Evolutionary conservation across 495 filamentous ascomycete species (phyloP), one percentile per base, ranked within the genome.

Genomic region (Echria macrotheca): DNA sequence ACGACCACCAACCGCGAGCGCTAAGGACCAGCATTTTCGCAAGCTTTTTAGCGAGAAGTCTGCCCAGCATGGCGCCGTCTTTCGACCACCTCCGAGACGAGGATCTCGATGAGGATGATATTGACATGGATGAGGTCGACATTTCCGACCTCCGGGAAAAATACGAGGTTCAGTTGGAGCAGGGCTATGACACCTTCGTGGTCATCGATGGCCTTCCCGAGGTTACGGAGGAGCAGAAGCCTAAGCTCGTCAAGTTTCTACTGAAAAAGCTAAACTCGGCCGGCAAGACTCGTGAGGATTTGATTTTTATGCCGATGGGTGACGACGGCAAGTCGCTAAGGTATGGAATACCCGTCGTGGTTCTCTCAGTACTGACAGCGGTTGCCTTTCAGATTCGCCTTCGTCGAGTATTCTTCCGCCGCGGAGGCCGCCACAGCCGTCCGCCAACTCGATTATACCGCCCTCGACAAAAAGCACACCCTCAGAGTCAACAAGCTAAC

Each of bases 401-500:
- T 98, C 64, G 89, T 97, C 44, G 93, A 98, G 69, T 98, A 89
- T 68, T 82, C 91, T 37, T 89, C 88, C n/a, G 75, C 91, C 41
- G 89, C 87, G 61, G 89, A 96, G 70, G 93, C 93, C 12, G 74
- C 86, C 26, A 85, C 85, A 31, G 93, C 91, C 42, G 85, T 89
- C 57, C 89, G 95, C 67, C 76, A 82, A 52, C 82, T 98, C 47
- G 82, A 96, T 61, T 79, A 78, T 52, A 79, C 84, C 14, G 77
- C 90, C 19, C 83, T 97, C 60, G 93, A 98, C 73, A 96, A 88
- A 76, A 96, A 81, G 72, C 89, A 98, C 76, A 95, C 85, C 17
- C 80, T 98, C 52, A 77, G 81, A 53, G 90, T 97, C 60, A 98
- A 98, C 80, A 98, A 98, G 70, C 74, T 98, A 62, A 95, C 91